phyloP scores from a whole-genome alignment of 2,329 filamentous ascomycete species.

The Westerdykella sp. region DNA sequence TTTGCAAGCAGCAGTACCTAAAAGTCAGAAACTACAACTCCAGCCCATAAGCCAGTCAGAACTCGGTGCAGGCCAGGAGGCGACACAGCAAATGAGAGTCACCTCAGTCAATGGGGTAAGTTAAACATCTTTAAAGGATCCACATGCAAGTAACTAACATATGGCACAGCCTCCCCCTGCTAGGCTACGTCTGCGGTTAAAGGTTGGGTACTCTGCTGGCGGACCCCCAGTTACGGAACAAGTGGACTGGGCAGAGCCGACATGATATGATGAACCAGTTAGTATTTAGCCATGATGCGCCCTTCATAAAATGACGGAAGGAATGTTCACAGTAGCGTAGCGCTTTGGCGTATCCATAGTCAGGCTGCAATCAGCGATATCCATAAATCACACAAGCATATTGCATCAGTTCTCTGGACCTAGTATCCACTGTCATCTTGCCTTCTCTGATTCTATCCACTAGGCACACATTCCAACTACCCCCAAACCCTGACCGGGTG shows the following conservation, averaged over 20 bases:
- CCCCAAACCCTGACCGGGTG: constrained; percentile 50
- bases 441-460: too few species aligned
- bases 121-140: constrained; percentile 24
- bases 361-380: too few species aligned
- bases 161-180: constrained; percentile 57
- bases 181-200: constrained; percentile 72
- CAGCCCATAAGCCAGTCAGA: constrained; percentile 81
- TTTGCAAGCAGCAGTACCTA: constrained; percentile 90
- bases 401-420: too few species aligned
- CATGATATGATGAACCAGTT: constrained; percentile 11
- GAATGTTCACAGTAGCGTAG: too few species aligned
- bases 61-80: constrained; percentile 69
- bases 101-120: constrained; percentile 82
- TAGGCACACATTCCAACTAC: too few species aligned
- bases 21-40: constrained; percentile 88
- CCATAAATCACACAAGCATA: too few species aligned
- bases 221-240: constrained; percentile 75
- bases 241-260: constrained; percentile 90
- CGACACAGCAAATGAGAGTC: constrained; percentile 86
- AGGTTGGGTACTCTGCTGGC: constrained; percentile 70
- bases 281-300: neutral
- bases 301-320: too few species aligned
- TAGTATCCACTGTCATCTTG: too few species aligned
- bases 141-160: constrained; percentile 14
- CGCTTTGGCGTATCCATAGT: too few species aligned